A percentile compares a stretch with the other conserved stretches of the same genome.
phyloP scores from a whole-genome alignment of 2,329 filamentous ascomycete species.

The Botryotinia convoluta region DNA sequence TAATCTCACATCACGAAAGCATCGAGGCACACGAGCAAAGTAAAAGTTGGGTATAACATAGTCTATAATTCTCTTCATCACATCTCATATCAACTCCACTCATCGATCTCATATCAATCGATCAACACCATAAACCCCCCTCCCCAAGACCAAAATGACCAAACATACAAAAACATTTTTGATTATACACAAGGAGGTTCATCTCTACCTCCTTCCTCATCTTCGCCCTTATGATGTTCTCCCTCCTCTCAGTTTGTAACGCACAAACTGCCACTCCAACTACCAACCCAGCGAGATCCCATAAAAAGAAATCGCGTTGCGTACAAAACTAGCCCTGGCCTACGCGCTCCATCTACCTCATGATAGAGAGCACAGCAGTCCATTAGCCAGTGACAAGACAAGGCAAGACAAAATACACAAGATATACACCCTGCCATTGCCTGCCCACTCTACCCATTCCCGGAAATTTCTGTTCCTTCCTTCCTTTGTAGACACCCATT shows the following conservation, averaged over 20 bases:
- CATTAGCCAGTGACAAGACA: slow-evolving; percentile 8
- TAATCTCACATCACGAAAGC: neutral
- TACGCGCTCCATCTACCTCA: slow-evolving; percentile 14
- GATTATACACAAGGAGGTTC: slow-evolving; percentile 16
- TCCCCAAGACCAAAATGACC: neutral
- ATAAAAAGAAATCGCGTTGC: slow-evolving; percentile 3
- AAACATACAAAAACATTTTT: slow-evolving; percentile 13
- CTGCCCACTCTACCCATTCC: neutral
- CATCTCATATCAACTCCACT: neutral
- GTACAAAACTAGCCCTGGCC: slow-evolving; percentile 4
- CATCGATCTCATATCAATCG: neutral
- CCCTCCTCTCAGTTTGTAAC: slow-evolving; percentile 3
- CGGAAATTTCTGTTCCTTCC: slow-evolving; percentile 10
- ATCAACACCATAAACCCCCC: neutral
- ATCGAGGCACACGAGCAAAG: neutral
- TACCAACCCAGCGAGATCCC: neutral
- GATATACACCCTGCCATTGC: slow-evolving; percentile 5
- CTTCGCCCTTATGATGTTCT: neutral
- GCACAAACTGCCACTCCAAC: neutral
- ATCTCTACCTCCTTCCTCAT: neutral
- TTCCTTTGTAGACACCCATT: slow-evolving; percentile 17
- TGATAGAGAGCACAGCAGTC: slow-evolving; percentile 15
- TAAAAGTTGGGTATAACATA: slow-evolving; percentile 26
- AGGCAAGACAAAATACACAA: slow-evolving; percentile 3
- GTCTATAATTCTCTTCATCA: slow-evolving; percentile 25